A percentile compares a stretch with the other conserved stretches of the same genome.
Conservation (phyloP, 768 basidiomycete genomes). For the Amanita thiersii region DNA sequence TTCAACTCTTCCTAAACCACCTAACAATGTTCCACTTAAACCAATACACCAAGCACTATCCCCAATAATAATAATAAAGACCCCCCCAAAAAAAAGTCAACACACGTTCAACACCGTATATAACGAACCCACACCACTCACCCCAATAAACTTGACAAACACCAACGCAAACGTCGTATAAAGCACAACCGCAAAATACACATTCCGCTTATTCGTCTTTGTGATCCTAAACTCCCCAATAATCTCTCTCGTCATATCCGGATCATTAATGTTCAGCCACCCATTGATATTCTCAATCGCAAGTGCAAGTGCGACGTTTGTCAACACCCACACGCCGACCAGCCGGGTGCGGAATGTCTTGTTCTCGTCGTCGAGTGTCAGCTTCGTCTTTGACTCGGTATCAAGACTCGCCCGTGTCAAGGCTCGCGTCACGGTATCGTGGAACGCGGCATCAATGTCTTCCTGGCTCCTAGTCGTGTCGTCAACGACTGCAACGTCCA, state of each 20-base stretch:
- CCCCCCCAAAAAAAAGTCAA: no score
- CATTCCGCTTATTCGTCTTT: background rate
- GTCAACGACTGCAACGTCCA: constrained; percentile 74
- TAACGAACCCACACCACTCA: no score
- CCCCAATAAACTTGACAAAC: background rate
- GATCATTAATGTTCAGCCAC: no score
- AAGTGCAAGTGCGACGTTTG: constrained; percentile 63
- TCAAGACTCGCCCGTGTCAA: constrained; percentile 71
- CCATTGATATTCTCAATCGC: constrained; percentile 74
- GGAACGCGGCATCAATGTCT: constrained; percentile 87
- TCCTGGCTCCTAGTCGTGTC: constrained; percentile 77
- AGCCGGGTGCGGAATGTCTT: constrained; percentile 89
- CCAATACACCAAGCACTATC: no score
- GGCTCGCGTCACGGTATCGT: constrained; percentile 84
- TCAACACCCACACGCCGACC: constrained; percentile 72
- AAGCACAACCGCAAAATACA: background rate
- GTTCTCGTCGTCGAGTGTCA: constrained; percentile 83
- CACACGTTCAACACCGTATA: no score
- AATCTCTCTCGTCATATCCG: background rate
- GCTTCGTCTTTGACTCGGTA: constrained; percentile 58
- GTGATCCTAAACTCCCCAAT: background rate
- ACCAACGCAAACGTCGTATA: background rate
- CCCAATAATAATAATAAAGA: no score
- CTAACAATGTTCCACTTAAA: no score
- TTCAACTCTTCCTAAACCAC: no score